Conservation (phyloP, 352 stramenopile genomes). For the Phytophthora citrophthora region DNA sequence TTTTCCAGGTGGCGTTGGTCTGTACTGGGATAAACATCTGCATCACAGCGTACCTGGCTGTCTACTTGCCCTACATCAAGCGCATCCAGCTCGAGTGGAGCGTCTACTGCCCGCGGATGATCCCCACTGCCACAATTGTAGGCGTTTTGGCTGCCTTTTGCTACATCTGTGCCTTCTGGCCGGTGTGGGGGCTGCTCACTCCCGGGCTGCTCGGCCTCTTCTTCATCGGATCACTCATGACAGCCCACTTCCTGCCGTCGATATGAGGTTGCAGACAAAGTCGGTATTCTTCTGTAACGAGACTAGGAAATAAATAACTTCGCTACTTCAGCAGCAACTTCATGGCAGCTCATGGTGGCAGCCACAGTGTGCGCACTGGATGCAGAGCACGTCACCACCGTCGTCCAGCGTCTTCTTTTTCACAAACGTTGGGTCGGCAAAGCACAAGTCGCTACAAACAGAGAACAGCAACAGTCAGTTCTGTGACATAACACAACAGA, state of each 20-base stretch:
- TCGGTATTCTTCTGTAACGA: slow-evolving; percentile 4
- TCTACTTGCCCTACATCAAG: slow-evolving; percentile 90
- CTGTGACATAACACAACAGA: neutral
- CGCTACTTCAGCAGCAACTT: slow-evolving; percentile 4
- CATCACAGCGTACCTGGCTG: slow-evolving; percentile 87
- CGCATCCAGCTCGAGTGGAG: slow-evolving; percentile 87
- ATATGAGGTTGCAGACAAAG: slow-evolving; percentile 45
- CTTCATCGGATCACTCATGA: slow-evolving; percentile 92
- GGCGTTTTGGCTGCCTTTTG: slow-evolving; percentile 68
- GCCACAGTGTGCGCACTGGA: slow-evolving; percentile 46
- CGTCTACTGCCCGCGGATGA: slow-evolving; percentile 93
- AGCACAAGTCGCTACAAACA: slow-evolving; percentile 47
- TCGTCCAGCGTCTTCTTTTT: slow-evolving; percentile 35
- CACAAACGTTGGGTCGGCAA: slow-evolving; percentile 54
- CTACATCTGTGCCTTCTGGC: slow-evolving; percentile 91
- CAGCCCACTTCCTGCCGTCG: slow-evolving; percentile 92
- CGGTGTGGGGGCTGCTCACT: slow-evolving; percentile 92
- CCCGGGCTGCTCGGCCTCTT: slow-evolving; percentile 90
- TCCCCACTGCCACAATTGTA: slow-evolving; percentile 85
- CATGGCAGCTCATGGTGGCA: slow-evolving; percentile 39
- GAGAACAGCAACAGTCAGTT: slow-evolving; percentile 9
- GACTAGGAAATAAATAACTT: slow-evolving; percentile 40
- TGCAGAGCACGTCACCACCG: slow-evolving; percentile 40
- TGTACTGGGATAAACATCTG: slow-evolving; percentile 85
- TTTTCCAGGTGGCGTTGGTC: slow-evolving; percentile 80